phyloP scores from a whole-genome alignment of 495 filamentous ascomycete species.

The Podospora australis region DNA sequence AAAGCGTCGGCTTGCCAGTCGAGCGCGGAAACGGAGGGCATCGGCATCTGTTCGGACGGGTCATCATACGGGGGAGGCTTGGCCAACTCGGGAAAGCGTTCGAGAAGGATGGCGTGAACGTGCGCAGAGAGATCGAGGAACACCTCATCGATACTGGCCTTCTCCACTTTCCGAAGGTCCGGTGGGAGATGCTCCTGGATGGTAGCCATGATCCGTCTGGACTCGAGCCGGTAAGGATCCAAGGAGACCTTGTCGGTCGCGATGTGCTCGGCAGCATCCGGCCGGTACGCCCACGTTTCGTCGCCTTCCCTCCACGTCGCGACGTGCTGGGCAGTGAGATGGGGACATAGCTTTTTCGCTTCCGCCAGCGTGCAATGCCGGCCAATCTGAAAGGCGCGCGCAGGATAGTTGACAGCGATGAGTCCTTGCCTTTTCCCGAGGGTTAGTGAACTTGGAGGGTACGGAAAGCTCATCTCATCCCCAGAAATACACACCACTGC shows the following conservation, averaged over 20 bases:
- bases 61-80: slow-evolving; percentile 62
- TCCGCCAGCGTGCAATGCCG: slow-evolving; percentile 69
- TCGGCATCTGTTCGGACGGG: slow-evolving; percentile 61
- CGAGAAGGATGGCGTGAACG: slow-evolving; percentile 66
- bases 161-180: slow-evolving; percentile 70
- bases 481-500: slow-evolving; percentile 64
- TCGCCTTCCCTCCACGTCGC: slow-evolving; percentile 93
- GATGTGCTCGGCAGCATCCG: slow-evolving; percentile 69
- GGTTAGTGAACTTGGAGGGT: not conserved
- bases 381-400: slow-evolving; percentile 69
- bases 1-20: slow-evolving; percentile 78
- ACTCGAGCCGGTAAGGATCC: slow-evolving; percentile 86
- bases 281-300: slow-evolving; percentile 80
- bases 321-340: slow-evolving; percentile 82
- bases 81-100: slow-evolving; percentile 69
- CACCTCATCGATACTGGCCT: slow-evolving; percentile 85
- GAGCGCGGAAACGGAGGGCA: slow-evolving; percentile 65
- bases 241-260: slow-evolving; percentile 86
- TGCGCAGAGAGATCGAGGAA: slow-evolving; percentile 87
- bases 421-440: slow-evolving; percentile 53
- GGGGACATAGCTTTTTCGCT: slow-evolving; percentile 82
- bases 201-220: slow-evolving; percentile 68
- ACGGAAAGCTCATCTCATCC: too few species aligned
- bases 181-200: slow-evolving; percentile 69
- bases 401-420: slow-evolving; percentile 94